These are phyloP conservation scores for Didymella pinodella DNA, from an alignment of 2,329 filamentous ascomycete species.

Conservation along the genomic window DNA sequence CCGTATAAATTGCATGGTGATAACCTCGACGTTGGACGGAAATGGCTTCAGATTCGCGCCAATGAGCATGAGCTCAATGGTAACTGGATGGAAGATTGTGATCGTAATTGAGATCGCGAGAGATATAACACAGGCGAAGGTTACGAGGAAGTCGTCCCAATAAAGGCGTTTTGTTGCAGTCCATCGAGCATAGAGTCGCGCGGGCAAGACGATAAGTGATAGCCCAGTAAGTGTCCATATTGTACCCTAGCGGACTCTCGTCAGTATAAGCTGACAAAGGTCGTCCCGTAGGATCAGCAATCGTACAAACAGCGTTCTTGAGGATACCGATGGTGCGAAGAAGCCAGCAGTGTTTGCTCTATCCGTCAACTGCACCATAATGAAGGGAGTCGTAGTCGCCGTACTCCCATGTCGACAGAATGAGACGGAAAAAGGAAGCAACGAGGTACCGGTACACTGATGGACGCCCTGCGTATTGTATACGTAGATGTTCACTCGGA, in stretches of 20 bases:
- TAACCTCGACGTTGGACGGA: conserved; percentile 13
- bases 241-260: background rate
- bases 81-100: conserved; percentile 9
- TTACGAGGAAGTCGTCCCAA: background rate
- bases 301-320: background rate
- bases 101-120: background rate
- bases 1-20: conserved; percentile 20
- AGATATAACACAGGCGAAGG: background rate
- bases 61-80: conserved; percentile 17
- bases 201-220: background rate
- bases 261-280: background rate
- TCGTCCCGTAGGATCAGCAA: background rate
- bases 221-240: background rate
- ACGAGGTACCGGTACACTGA: background rate
- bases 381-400: background rate
- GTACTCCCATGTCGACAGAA: background rate
- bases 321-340: background rate
- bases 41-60: conserved; percentile 1
- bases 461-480: background rate
- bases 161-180: background rate
- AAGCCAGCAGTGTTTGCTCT: background rate
- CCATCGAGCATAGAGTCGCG: background rate
- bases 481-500: background rate
- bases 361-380: background rate
- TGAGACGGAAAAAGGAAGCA: background rate